Percentiles rank a stretch among this genome's conserved stretches.
Conservation (phyloP, 331 rosid genomes). For the Spiraea crenata region DNA sequence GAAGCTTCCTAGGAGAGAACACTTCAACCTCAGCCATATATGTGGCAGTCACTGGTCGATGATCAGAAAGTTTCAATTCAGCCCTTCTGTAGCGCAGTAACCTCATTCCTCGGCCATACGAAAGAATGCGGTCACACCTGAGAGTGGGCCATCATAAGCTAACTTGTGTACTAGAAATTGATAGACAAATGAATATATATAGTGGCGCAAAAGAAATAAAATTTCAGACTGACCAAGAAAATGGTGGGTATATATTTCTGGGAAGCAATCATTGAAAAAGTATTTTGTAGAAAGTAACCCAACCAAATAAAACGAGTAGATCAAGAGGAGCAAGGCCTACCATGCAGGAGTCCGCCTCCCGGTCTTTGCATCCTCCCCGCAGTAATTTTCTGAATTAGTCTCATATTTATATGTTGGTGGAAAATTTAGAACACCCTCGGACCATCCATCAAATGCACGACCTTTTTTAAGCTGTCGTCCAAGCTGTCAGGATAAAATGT, state of each 20-base stretch:
- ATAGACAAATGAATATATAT: not conserved
- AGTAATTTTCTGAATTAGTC: slow-evolving; percentile 67
- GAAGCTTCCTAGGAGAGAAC: slow-evolving; percentile 80
- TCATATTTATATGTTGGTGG: slow-evolving; percentile 94
- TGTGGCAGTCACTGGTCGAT: slow-evolving; percentile 90
- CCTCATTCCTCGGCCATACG: slow-evolving; percentile 69
- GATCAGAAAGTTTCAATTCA: slow-evolving; percentile 81
- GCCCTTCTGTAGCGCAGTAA: slow-evolving; percentile 53
- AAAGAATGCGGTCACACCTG: slow-evolving; percentile 97
- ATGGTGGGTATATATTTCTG: not conserved
- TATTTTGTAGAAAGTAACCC: not conserved
- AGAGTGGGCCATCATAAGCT: slow-evolving; percentile 7
- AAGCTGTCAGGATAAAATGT: slow-evolving; percentile 55
- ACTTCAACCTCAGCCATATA: slow-evolving; percentile 87
- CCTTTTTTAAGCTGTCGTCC: slow-evolving; percentile 58
- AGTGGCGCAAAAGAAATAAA: not conserved
- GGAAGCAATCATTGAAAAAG: slow-evolving; percentile 4
- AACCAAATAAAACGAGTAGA: slow-evolving; percentile 7
- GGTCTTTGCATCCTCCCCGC: slow-evolving; percentile 70
- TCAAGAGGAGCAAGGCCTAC: slow-evolving; percentile 45
- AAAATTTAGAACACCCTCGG: slow-evolving; percentile 70
- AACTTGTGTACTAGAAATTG: slow-evolving; percentile 5
- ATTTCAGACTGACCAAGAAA: not conserved
- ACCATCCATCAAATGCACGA: slow-evolving; percentile 84
- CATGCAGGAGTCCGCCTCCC: slow-evolving; percentile 95